Evolutionary conservation across 2,329 filamentous ascomycete species (phyloP).

Genomic region (Exophiala bonariae): DNA sequence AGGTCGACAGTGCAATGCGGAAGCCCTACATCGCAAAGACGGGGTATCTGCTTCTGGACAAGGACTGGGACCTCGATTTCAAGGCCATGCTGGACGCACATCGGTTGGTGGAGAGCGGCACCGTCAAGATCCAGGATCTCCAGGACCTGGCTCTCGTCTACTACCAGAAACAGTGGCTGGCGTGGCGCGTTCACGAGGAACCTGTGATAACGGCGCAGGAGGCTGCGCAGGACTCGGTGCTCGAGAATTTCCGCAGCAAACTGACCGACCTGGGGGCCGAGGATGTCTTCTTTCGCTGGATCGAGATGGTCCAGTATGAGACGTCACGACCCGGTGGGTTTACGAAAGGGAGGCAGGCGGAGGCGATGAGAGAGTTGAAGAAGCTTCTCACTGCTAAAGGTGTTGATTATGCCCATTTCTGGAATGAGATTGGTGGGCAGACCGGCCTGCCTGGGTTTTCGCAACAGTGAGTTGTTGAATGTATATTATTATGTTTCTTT

Average conservation of each 20-base stretch:
- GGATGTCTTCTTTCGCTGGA: slow-evolving; percentile 86
- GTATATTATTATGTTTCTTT: neutral
- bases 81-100: slow-evolving; percentile 74
- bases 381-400: slow-evolving; percentile 71
- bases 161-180: slow-evolving; percentile 64
- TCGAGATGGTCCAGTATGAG: slow-evolving; percentile 89
- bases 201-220: slow-evolving; percentile 35
- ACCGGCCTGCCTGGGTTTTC: slow-evolving; percentile 54
- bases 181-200: slow-evolving; percentile 58
- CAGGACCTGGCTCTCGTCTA: slow-evolving; percentile 66
- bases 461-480: too few species aligned
- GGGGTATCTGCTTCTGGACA: slow-evolving; percentile 82
- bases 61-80: slow-evolving; percentile 87
- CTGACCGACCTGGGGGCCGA: slow-evolving; percentile 78
- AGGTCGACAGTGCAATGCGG: slow-evolving; percentile 68
- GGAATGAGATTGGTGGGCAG: slow-evolving; percentile 68
- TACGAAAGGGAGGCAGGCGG: slow-evolving; percentile 69
- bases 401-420: slow-evolving; percentile 80
- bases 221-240: slow-evolving; percentile 68
- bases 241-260: slow-evolving; percentile 77
- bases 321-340: slow-evolving; percentile 77
- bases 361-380: slow-evolving; percentile 71
- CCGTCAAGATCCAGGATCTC: slow-evolving; percentile 63
- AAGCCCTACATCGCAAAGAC: slow-evolving; percentile 73
- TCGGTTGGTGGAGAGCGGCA: slow-evolving; percentile 60